Percentiles rank a stretch among this genome's conserved stretches.
phyloP scores from a whole-genome alignment of 202 grass and related monocot genomes.

The Schoenoplectus tabernaemontani region DNA sequence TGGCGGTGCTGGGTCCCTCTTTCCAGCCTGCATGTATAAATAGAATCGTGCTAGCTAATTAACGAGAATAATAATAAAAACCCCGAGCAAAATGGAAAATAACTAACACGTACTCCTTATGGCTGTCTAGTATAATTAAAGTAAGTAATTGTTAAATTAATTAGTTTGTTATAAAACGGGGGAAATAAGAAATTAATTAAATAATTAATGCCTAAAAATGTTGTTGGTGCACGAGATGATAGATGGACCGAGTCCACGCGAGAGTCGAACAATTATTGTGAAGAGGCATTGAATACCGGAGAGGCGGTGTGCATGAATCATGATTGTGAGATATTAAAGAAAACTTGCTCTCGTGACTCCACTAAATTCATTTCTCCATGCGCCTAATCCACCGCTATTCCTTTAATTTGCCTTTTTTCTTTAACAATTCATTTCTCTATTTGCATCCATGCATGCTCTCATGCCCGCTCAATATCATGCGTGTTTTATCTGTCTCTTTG shows the following conservation, averaged over 20 bases:
- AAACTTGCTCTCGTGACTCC: slow-evolving; percentile 7
- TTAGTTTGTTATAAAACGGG: too few species aligned
- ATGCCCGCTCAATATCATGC: too few species aligned
- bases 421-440: too few species aligned
- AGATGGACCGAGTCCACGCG: background rate
- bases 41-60: background rate
- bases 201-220: background rate
- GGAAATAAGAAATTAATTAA: background rate
- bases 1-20: slow-evolving; percentile 20
- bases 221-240: background rate
- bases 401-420: slow-evolving; percentile 19
- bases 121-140: too few species aligned
- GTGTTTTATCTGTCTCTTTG: background rate
- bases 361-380: slow-evolving; percentile 8
- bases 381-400: slow-evolving; percentile 24
- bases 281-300: slow-evolving; percentile 13
- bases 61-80: background rate
- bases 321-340: slow-evolving; percentile 2
- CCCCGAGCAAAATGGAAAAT: too few species aligned
- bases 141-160: too few species aligned
- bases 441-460: too few species aligned
- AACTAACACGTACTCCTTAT: too few species aligned
- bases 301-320: background rate
- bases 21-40: background rate
- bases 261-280: background rate